Evolutionary conservation across 345 rosid genomes (phyloP).

Genomic region (Syzygium grande): DNA sequence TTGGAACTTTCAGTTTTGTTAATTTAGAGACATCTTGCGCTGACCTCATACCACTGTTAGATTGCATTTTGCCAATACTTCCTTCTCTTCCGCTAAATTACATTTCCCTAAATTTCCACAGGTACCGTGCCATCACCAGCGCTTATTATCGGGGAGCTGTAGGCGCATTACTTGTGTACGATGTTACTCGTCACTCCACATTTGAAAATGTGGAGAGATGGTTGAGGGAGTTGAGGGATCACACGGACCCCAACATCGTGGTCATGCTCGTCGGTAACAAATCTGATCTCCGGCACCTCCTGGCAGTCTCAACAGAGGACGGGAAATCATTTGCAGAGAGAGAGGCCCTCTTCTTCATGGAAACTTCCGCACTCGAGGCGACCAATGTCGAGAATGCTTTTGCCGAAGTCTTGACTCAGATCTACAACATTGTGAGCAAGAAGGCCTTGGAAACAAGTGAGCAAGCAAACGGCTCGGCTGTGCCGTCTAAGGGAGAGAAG

Average conservation of each 20-base stretch:
- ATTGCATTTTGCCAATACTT: background rate
- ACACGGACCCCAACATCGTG: conserved; percentile 87
- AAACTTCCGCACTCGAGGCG: conserved; percentile 84
- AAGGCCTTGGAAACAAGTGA: conserved; percentile 76
- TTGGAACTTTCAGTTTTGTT: background rate
- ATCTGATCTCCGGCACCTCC: conserved; percentile 90
- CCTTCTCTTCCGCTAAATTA: background rate
- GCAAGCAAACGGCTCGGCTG: conserved; percentile 36
- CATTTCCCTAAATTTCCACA: conserved; percentile 3
- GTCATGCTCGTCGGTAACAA: conserved; percentile 91
- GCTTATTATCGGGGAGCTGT: conserved; percentile 95
- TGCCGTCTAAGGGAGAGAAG: conserved; percentile 79
- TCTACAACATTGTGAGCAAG: conserved; percentile 74
- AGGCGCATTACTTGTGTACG: conserved; percentile 84
- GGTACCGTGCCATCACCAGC: conserved; percentile 96
- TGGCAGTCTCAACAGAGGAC: conserved; percentile 78
- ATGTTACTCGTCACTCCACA: conserved; percentile 83
- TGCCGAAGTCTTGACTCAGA: conserved; percentile 83
- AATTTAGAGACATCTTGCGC: background rate
- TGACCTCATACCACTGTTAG: background rate
- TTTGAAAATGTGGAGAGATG: conserved; percentile 89
- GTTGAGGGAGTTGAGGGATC: conserved; percentile 89
- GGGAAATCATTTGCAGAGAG: conserved; percentile 76
- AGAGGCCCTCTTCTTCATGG: conserved; percentile 89
- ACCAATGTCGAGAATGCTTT: conserved; percentile 88